Evolutionary conservation across 345 rosid genomes (phyloP).

Genomic region (Hibiscus tridactylites): DNA sequence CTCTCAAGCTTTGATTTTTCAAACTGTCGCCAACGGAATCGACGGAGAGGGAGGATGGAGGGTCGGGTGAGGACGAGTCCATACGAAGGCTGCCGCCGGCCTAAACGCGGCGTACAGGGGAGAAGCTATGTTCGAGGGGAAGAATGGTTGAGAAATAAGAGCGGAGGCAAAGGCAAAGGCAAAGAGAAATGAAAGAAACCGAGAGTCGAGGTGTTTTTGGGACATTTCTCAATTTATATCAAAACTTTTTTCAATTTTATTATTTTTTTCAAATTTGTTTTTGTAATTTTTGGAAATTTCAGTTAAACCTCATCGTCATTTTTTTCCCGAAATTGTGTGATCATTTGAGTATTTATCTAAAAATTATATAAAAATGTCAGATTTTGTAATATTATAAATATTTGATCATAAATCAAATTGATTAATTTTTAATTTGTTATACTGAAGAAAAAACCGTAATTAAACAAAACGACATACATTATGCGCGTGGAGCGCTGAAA

Average conservation of each 20-base stretch:
- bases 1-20: conserved; percentile 49
- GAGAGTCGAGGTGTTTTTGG: neutral
- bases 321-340: too few relatives aligned
- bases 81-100: conserved; percentile 29
- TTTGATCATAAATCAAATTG: too few relatives aligned
- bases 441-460: too few relatives aligned
- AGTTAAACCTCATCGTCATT: too few relatives aligned
- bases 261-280: too few relatives aligned
- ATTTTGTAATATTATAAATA: too few relatives aligned
- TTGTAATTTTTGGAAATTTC: too few relatives aligned
- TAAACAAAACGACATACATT: too few relatives aligned
- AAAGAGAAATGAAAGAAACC: neutral
- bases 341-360: too few relatives aligned
- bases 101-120: conserved; percentile 33
- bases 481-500: too few relatives aligned
- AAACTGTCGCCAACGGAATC: conserved; percentile 66
- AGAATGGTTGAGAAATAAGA: conserved; percentile 22
- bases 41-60: conserved; percentile 29
- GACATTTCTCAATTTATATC: neutral
- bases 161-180: neutral
- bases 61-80: conserved; percentile 37
- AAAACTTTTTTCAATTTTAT: neutral
- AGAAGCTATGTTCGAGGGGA: conserved; percentile 14
- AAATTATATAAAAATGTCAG: too few relatives aligned
- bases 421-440: too few relatives aligned